Evolutionary conservation across 2,329 filamentous ascomycete species (phyloP), one percentile per base, ranked within the genome.

Genomic region (Lachnellula arida): DNA sequence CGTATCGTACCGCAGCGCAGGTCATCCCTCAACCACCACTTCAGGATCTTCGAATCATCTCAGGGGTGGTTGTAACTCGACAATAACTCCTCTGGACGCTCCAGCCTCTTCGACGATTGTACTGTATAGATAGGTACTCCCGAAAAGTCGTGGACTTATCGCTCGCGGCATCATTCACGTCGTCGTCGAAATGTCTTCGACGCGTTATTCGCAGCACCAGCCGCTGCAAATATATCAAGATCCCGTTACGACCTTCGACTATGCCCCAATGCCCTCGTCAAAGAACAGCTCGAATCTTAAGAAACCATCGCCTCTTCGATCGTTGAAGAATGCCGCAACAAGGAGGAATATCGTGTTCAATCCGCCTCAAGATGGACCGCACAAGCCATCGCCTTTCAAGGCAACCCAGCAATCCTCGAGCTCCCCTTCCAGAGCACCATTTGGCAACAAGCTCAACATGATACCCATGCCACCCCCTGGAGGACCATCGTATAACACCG

Each of bases 361-460:
- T 63, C 86, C 88, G 23, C 75, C 81, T 22, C 71, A 76, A 53
- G 67, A 58, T 72, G 77, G 57, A 70, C 76, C 65, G 74, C 65
- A 79, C 67, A 79, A 76, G 67, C 79, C 79, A 56, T 95, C 89
- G 53, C 90, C 89, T 11, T 81, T 80, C 66, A 95, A 94, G 74
- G 73, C 79, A 35, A 72, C 73, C 54, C 76, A 77, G 63, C 76
- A 76, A 64, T 74, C 74, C 43, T 80, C 78, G 55, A 80, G 81
- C 59, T 84, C 86, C 47, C 85, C 79, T 40, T 78, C 78, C 60
- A 80, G 79, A 65, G 82, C 80, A 60, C 80, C 86, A n/a, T 79
- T 77, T 65, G 78, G 78, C 71, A 84, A 78, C 68, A 83, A 82
- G 66, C 76, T 94, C 60, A 86, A 87, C 68, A 80, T 84, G 64